Evolutionary conservation across 2,329 filamentous ascomycete species (phyloP).

Genomic region (Daldinia eschscholtzii): DNA sequence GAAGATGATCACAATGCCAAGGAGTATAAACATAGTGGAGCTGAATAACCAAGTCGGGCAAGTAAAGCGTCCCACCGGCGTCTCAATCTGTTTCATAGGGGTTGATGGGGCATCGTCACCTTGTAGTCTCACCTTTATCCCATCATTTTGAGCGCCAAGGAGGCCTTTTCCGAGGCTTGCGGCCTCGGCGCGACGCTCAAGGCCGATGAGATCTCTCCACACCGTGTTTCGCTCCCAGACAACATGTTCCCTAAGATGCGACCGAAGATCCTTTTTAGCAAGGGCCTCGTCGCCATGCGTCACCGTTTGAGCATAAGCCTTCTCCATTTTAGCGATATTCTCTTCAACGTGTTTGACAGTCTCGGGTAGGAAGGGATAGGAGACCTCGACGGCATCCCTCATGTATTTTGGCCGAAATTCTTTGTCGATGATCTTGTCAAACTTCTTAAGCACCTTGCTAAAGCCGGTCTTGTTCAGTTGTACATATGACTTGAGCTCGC

Average conservation of each 20-base stretch:
- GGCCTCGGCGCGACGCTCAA: constrained; percentile 94
- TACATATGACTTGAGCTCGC: constrained; percentile 94
- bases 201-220: constrained; percentile 98
- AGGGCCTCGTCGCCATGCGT: constrained; percentile 82
- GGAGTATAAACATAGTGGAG: constrained; percentile 81
- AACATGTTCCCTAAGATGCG: constrained; percentile 94
- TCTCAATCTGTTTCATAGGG: constrained; percentile 76
- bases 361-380: constrained; percentile 82
- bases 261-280: constrained; percentile 86
- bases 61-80: constrained; percentile 81
- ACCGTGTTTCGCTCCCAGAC: constrained; percentile 99
- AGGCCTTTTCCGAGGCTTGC: constrained; percentile 90
- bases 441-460: constrained; percentile 96
- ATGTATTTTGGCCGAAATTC: constrained; percentile 84
- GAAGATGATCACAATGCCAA: constrained; percentile 80
- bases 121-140: constrained; percentile 78
- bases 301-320: constrained; percentile 83
- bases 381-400: constrained; percentile 76
- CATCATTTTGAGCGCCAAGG: constrained; percentile 79
- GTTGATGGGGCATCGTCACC: constrained; percentile 80
- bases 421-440: constrained; percentile 93
- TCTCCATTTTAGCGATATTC: constrained; percentile 80
- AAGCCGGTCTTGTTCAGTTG: constrained; percentile 98
- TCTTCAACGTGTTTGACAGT: constrained; percentile 79
- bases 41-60: constrained; percentile 88